Percentiles rank a stretch among this genome's conserved stretches.
Conservation (phyloP, 1,139 yeast genomes). For the Nadsonia commutata region DNA sequence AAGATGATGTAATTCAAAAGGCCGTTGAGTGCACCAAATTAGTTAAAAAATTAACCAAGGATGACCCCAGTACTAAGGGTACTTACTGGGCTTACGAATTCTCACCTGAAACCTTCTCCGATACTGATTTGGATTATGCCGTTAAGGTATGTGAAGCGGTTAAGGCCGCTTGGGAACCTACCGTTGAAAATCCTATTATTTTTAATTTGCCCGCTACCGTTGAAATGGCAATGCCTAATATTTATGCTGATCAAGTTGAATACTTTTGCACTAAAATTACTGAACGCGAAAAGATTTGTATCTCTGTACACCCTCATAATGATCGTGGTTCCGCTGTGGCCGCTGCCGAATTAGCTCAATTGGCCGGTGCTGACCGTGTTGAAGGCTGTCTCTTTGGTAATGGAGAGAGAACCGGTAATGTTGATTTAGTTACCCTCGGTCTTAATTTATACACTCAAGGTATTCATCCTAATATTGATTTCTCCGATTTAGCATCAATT, state of each 20-base stretch:
- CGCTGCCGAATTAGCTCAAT: constrained; percentile 82
- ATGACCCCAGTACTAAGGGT: constrained; percentile 48
- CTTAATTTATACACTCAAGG: constrained; percentile 93
- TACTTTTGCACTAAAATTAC: constrained; percentile 65
- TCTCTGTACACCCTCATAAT: constrained; percentile 89
- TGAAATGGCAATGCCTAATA: constrained; percentile 86
- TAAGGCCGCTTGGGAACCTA: constrained; percentile 82
- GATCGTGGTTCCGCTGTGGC: constrained; percentile 98
- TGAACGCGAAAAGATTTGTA: constrained; percentile 73
- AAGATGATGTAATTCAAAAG: constrained; percentile 61
- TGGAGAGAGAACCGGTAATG: constrained; percentile 98
- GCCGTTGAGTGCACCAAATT: constrained; percentile 75
- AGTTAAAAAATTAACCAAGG: constrained; percentile 68
- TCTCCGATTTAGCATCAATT: constrained; percentile 66
- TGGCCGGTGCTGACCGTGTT: constrained; percentile 96
- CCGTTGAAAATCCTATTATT: constrained; percentile 69
- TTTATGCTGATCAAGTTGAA: constrained; percentile 94
- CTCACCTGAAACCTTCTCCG: constrained; percentile 91
- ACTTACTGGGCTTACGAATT: constrained; percentile 87
- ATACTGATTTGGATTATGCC: constrained; percentile 73
- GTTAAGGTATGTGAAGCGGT: constrained; percentile 90
- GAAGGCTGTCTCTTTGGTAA: constrained; percentile 97
- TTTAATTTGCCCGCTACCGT: constrained; percentile 98
- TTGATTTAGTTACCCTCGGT: constrained; percentile 85
- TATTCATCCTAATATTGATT: constrained; percentile 70